Evolutionary conservation across 1,284 basidiomycete genomes (phyloP).

Genomic region (Cutaneotrichosporon spelunceum): DNA sequence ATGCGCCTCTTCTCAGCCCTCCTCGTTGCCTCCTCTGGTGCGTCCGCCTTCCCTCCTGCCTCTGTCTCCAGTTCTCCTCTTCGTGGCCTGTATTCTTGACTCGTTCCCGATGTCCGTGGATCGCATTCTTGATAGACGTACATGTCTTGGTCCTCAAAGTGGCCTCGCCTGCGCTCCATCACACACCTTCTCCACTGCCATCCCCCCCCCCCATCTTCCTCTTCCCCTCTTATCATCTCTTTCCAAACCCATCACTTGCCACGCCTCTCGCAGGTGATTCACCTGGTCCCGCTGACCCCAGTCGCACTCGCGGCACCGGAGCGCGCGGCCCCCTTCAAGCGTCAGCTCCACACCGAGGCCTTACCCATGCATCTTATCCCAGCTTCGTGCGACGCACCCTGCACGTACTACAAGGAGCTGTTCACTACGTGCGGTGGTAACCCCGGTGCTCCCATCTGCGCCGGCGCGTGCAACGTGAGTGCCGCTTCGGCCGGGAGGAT

Average conservation of each 20-base stretch:
- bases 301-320: neutral
- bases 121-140: too few relatives aligned
- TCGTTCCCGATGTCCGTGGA: too few relatives aligned
- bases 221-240: too few relatives aligned
- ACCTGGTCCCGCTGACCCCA: neutral
- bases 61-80: too few relatives aligned
- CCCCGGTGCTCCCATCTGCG: slow-evolving; percentile 2
- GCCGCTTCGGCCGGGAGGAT: too few relatives aligned
- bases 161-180: too few relatives aligned
- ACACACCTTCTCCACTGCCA: neutral
- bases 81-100: too few relatives aligned
- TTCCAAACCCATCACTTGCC: too few relatives aligned
- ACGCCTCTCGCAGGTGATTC: neutral
- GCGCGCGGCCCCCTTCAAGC: neutral
- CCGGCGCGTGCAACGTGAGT: slow-evolving; percentile 17
- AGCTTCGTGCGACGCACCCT: slow-evolving; percentile 6
- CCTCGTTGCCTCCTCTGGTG: neutral
- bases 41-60: neutral
- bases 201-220: too few relatives aligned
- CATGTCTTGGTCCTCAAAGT: too few relatives aligned
- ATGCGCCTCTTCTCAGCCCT: neutral
- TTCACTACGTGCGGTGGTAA: slow-evolving; percentile 15
- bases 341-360: neutral
- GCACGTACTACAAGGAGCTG: slow-evolving; percentile 16
- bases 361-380: slow-evolving; percentile 13